Base-by-base conservation (phyloP, 495 filamentous ascomycete genomes). In the Haplographium delicatum region DNA sequence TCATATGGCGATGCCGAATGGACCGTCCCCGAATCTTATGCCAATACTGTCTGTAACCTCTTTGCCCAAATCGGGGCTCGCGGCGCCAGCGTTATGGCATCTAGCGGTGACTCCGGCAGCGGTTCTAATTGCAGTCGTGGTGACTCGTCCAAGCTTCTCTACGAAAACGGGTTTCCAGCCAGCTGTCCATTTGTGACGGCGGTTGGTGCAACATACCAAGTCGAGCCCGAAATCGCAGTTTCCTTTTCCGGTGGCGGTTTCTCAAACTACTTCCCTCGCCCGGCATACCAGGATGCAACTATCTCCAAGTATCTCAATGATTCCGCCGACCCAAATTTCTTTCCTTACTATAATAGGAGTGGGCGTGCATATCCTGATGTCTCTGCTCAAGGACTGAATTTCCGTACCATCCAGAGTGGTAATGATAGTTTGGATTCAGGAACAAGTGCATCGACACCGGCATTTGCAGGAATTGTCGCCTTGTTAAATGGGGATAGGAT, bases 321-420 rank as follows among this genome's bases (percentile, higher is more conserved):
- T 44, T 6, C 25, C 8, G 22, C 34, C 19, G 23, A 38, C 16
- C 18, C 46, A 5, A 3, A 18, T 0, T 25, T 15, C 6, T 25
- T 11, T 19, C 26, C 38, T 16, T 49, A 49, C 34, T 40, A 38
- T 18, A 39, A 39, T 39, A 11, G 2, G 1, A 3, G 33, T 15
- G 87, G 88, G 0, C 76, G 86, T 37, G 88, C 76, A 1, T 76
- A 84, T 41, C 88, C 88, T 0, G 88, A 91, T 57, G 78, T 91
- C 18, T 69, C 83, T 6, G 77, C 81, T 13, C 82, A 85, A 57
- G 68, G 70, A 23, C 49, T 48, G 0, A 3, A 7, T 13, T 54
- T 27, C 28, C 34, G 18, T 8, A 24, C 24, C 31, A 23, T 39
- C 34, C 3, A 26, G 9, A 3, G 7, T 16, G 46, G 46, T 34